Conservation (phyloP, 192 early-diverging fungal genomes). For the Phycomyces nitens region DNA sequence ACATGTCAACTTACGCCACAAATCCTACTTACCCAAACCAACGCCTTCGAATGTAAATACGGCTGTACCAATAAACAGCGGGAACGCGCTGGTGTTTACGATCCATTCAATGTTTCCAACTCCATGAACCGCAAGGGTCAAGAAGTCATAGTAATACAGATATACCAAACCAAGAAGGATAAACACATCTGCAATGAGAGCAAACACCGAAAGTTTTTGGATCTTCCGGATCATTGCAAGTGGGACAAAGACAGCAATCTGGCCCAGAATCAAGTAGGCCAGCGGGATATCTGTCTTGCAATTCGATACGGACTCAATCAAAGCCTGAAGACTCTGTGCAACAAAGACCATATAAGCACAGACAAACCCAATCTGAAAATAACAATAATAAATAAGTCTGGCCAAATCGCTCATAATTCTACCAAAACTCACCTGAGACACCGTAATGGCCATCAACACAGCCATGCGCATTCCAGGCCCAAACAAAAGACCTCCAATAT, state of each 20-base stretch:
- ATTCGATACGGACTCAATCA: conserved; percentile 29
- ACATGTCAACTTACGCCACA: not conserved
- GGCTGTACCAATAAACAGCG: conserved; percentile 92
- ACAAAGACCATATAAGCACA: conserved; percentile 67
- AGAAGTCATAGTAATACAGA: conserved; percentile 79
- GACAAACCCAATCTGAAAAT: conserved; percentile 51
- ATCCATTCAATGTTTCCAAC: conserved; percentile 62
- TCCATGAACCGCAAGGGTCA: conserved; percentile 60
- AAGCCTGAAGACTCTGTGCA: conserved; percentile 49
- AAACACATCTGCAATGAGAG: conserved; percentile 89
- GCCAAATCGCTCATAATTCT: not conserved
- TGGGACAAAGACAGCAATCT: conserved; percentile 49
- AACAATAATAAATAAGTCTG: conserved; percentile 11
- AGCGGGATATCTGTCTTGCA: conserved; percentile 17
- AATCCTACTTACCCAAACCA: conserved; percentile 49
- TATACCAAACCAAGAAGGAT: conserved; percentile 86
- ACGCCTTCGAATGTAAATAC: conserved; percentile 89
- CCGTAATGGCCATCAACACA: conserved; percentile 66
- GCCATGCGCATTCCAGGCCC: conserved; percentile 62
- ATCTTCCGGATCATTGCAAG: conserved; percentile 77
- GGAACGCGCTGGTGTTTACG: conserved; percentile 79
- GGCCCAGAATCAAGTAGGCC: conserved; percentile 42
- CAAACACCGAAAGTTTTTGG: conserved; percentile 80
- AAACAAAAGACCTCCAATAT: conserved; percentile 55
- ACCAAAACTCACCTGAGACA: conserved; percentile 69